phyloP scores from a whole-genome alignment of 2,329 filamentous ascomycete species.

The Penicillium expansum region DNA sequence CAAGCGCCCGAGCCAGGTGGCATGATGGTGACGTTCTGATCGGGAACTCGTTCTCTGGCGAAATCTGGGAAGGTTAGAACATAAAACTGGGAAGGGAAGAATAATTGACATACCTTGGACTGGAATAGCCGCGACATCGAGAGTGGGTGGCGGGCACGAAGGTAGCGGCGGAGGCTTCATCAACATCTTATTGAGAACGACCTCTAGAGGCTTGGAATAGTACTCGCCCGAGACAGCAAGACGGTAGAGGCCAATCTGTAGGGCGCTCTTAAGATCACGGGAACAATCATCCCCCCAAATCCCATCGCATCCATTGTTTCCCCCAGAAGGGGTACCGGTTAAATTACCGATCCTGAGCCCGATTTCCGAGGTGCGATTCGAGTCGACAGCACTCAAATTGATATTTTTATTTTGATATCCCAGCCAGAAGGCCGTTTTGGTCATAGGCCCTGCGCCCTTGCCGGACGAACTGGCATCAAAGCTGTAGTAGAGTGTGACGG shows the following conservation, averaged over 20 bases:
- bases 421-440: slow-evolving; percentile 39
- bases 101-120: slow-evolving; percentile 30
- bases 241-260: slow-evolving; percentile 29
- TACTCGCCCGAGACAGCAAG: slow-evolving; percentile 27
- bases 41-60: slow-evolving; percentile 29
- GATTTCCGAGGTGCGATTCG: slow-evolving; percentile 39
- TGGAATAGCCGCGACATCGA: slow-evolving; percentile 35
- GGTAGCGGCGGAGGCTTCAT: slow-evolving; percentile 20
- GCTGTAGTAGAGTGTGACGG: slow-evolving; percentile 36
- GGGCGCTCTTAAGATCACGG: slow-evolving; percentile 27
- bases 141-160: slow-evolving; percentile 32
- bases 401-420: slow-evolving; percentile 31
- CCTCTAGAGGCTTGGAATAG: slow-evolving; percentile 32
- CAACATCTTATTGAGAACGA: slow-evolving; percentile 30
- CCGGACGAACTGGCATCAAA: slow-evolving; percentile 35
- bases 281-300: slow-evolving; percentile 38
- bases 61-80: slow-evolving; percentile 29
- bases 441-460: slow-evolving; percentile 34
- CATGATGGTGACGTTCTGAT: slow-evolving; percentile 27
- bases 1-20: slow-evolving; percentile 28
- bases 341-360: slow-evolving; percentile 39
- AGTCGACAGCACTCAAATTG: slow-evolving; percentile 26
- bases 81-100: neutral
- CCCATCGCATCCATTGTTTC: slow-evolving; percentile 39
- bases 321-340: slow-evolving; percentile 34